Conservation (phyloP, 192 early-diverging fungal species). For the Glomus cerebriforme region DNA sequence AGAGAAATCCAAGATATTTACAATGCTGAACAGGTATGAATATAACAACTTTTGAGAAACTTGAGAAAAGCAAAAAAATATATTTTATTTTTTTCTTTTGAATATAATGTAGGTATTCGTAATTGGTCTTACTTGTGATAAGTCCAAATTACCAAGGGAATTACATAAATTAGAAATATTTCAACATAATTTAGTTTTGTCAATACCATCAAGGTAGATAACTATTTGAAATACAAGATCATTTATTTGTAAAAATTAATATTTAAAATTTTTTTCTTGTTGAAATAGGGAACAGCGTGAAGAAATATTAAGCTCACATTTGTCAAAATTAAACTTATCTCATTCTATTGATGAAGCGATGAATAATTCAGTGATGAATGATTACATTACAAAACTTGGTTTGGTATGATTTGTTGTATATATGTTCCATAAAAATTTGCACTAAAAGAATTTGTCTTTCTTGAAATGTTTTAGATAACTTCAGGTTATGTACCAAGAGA, state of each 20-base stretch:
- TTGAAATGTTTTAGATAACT: conserved; percentile 45
- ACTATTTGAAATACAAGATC: background rate
- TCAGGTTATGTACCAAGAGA: conserved; percentile 64
- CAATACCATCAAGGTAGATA: conserved; percentile 45
- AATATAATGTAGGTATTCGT: conserved; percentile 44
- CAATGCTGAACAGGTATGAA: background rate
- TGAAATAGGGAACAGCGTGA: background rate
- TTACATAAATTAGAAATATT: conserved; percentile 42
- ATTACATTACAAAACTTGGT: conserved; percentile 9
- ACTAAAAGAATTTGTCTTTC: background rate
- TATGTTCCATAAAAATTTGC: background rate
- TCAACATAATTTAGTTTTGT: conserved; percentile 42
- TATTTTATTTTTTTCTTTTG: background rate
- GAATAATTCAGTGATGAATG: conserved; percentile 26
- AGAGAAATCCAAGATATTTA: conserved; percentile 12
- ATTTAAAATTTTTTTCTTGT: conserved; percentile 31
- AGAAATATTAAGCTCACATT: background rate
- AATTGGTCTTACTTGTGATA: conserved; percentile 42
- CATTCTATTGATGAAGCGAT: conserved; percentile 33
- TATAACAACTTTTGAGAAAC: background rate
- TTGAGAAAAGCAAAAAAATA: background rate
- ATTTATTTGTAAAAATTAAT: background rate
- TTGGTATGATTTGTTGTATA: conserved; percentile 30
- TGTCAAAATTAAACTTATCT: conserved; percentile 16
- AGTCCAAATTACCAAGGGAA: conserved; percentile 39